phyloP scores from a whole-genome alignment of 805 yeast genomes.

The Jamesozyma spencerorum region DNA sequence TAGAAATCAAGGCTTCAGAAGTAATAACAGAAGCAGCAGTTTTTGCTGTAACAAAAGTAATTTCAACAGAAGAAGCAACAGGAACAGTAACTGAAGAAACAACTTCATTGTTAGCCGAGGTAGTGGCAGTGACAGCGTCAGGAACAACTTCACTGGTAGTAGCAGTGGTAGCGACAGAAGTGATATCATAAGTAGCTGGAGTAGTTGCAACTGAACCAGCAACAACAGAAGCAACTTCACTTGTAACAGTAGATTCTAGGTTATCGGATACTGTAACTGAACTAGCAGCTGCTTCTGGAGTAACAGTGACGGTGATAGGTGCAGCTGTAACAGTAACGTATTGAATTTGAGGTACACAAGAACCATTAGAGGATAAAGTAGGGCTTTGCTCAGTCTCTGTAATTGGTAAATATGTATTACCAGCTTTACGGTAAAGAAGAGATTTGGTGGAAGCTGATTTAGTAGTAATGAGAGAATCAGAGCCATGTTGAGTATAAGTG shows the following conservation, averaged over 20 bases:
- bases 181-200: too few species aligned
- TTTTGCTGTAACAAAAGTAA: not conserved
- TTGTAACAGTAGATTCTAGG: not conserved
- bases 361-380: not conserved
- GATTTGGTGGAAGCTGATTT: slow-evolving; percentile 3
- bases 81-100: too few species aligned
- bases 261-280: slow-evolving; percentile 16
- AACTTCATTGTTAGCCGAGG: too few species aligned
- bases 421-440: not conserved
- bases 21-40: not conserved
- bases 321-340: slow-evolving; percentile 19
- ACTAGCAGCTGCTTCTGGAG: slow-evolving; percentile 6
- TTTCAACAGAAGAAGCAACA: not conserved
- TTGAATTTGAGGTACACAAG: slow-evolving; percentile 13
- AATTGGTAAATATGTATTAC: too few species aligned
- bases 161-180: not conserved
- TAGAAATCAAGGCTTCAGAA: slow-evolving; percentile 2
- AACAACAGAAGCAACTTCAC: slow-evolving; percentile 1
- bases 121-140: not conserved
- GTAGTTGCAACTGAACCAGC: too few species aligned
- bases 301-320: slow-evolving; percentile 11
- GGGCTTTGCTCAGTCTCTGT: too few species aligned
- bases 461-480: slow-evolving; percentile 9
- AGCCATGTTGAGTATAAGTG: not conserved
- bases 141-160: slow-evolving; percentile 2